Evolutionary conservation across 768 basidiomycete species (phyloP), one percentile per base, ranked within the genome.

Genomic region (Trichaptum fuscoviolaceum): DNA sequence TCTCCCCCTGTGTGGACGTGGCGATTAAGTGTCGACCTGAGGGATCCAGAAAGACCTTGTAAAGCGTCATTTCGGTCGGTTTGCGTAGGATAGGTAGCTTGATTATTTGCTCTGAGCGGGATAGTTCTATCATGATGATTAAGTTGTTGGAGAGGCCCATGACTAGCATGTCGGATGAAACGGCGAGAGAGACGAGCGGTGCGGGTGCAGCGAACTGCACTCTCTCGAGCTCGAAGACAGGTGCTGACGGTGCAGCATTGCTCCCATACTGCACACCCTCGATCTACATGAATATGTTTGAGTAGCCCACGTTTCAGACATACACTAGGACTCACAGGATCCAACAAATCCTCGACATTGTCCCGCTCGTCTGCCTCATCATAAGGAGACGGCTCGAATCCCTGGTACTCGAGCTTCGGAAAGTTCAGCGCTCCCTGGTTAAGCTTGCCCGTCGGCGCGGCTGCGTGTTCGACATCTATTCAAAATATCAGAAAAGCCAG

Each of bases 141-240:
- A 84, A 73, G 73, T 95, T 91, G 36, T 89, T 89, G 12, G 84
- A 76, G 2, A 95, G 79, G 1, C 87, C 93, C 88, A 97, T 95
- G 57, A 87, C 89, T 25, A 98, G 85, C 72, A 92, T 81, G 76
- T 96, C 94, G 26, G 92, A 95, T 70, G 90, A 89, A 65, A 95
- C 91, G 58, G 87, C 90, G 63, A 97, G 85, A 64, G 88, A 87
- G 35, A 93, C 77, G 61, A 98, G 83, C n/a, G 90, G 84, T 6
- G 94, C 92, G 30, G 93, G 91, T 57, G 95, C 89, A 3, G 88
- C 86, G 74, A 90, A 95, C 78, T 97, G 96, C 25, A 98, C 96
- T 69, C 87, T 83, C 65, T 87, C 90, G n/a, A 95, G 85, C 69
- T 92, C 90, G 76, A 95, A 93, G 71, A 93, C 81, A 59, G 90